These are phyloP conservation scores for Picea sitchensis DNA, from an alignment of 75 land plant genomes.

Conservation along the genomic window DNA sequence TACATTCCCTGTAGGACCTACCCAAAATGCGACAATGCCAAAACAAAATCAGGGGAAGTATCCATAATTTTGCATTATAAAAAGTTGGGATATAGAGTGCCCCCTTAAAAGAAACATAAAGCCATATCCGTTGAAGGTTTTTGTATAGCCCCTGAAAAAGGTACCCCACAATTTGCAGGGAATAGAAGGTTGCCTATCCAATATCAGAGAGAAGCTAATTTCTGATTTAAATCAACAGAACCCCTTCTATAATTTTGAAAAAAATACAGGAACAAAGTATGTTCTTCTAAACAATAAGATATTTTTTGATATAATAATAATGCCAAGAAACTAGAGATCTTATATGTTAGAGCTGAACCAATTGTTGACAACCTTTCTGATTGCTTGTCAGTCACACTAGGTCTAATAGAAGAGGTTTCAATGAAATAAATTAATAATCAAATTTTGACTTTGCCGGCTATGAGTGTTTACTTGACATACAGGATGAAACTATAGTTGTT, in stretches of 20 bases:
- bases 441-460: neutral
- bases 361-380: neutral
- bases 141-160: neutral
- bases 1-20: neutral
- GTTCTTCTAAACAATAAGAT: neutral
- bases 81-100: neutral
- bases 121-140: neutral
- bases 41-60: too few relatives aligned
- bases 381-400: neutral
- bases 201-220: neutral
- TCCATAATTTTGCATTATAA: too few relatives aligned
- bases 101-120: neutral
- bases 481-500: neutral
- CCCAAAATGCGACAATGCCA: neutral
- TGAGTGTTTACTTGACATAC: neutral
- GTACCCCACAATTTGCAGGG: neutral
- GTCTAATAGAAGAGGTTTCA: neutral
- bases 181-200: neutral
- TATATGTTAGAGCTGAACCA: neutral
- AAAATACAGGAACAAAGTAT: neutral
- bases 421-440: neutral
- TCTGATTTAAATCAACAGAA: neutral
- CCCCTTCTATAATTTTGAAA: neutral
- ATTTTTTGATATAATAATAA: neutral
- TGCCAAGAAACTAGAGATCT: neutral